Percentiles rank a stretch among this genome's conserved stretches.
Evolutionary conservation across 1,284 basidiomycete species (phyloP).

Genomic region (Ganoderma boninense): DNA sequence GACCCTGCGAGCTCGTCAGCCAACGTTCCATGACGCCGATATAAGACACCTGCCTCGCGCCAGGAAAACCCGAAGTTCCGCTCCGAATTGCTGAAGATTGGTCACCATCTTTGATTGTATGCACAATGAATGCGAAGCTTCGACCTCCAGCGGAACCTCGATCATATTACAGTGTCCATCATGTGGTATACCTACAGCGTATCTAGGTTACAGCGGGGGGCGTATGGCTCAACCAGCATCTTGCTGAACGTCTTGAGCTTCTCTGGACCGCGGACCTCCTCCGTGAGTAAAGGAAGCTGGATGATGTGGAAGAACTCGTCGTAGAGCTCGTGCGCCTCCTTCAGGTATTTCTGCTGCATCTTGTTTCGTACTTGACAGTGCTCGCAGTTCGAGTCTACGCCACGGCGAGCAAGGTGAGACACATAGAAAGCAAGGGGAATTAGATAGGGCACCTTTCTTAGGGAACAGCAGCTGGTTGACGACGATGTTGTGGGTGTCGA

Average conservation of each 20-base stretch:
- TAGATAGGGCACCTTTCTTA: slow-evolving; percentile 72
- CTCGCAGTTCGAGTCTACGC: slow-evolving; percentile 89
- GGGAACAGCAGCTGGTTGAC: slow-evolving; percentile 98
- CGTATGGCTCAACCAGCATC: slow-evolving; percentile 80
- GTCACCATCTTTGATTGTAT: too few relatives aligned
- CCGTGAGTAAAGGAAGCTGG: slow-evolving; percentile 91
- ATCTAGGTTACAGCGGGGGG: slow-evolving; percentile 35
- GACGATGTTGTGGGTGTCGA: slow-evolving; percentile 99
- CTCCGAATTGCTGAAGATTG: too few relatives aligned
- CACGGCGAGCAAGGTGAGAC: slow-evolving; percentile 2
- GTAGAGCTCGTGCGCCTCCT: slow-evolving; percentile 94
- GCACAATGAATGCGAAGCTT: not conserved
- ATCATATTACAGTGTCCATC: slow-evolving; percentile 28
- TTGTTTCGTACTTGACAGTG: slow-evolving; percentile 94
- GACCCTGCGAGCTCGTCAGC: not conserved
- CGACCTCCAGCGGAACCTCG: not conserved
- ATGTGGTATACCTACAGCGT: slow-evolving; percentile 1
- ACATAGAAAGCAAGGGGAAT: slow-evolving; percentile 8
- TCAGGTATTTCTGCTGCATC: slow-evolving; percentile 98
- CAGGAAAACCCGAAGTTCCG: not conserved
- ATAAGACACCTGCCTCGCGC: not conserved
- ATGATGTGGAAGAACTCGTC: slow-evolving; percentile 98
- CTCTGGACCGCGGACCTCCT: slow-evolving; percentile 95
- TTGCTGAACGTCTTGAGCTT: slow-evolving; percentile 92
- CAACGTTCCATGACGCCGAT: not conserved